Percentiles rank a stretch among this genome's conserved stretches.
phyloP scores from a whole-genome alignment of 345 rosid species.

The Isatis tinctoria region DNA sequence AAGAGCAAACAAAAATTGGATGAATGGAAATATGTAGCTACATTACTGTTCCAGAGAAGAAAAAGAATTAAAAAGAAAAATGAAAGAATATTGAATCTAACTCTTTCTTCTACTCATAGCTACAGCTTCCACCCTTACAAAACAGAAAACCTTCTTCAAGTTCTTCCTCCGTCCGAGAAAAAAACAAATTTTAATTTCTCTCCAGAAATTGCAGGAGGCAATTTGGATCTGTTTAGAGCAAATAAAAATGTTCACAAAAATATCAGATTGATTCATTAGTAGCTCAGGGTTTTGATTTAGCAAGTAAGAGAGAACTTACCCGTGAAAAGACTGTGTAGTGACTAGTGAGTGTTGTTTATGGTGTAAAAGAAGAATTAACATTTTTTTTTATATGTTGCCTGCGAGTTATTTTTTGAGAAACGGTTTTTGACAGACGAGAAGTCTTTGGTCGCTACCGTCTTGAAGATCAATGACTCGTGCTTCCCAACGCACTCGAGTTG shows the following conservation, averaged over 20 bases:
- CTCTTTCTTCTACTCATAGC: slow-evolving; percentile 27
- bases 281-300: neutral
- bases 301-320: slow-evolving; percentile 13
- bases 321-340: slow-evolving; percentile 16
- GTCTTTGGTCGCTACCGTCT: slow-evolving; percentile 91
- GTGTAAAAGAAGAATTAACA: neutral
- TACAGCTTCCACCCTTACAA: slow-evolving; percentile 32
- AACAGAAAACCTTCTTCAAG: neutral
- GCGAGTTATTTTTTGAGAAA: slow-evolving; percentile 63
- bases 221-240: slow-evolving; percentile 11
- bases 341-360: slow-evolving; percentile 27
- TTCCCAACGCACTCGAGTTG: slow-evolving; percentile 90
- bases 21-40: slow-evolving; percentile 24
- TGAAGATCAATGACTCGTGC: slow-evolving; percentile 94
- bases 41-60: slow-evolving; percentile 9
- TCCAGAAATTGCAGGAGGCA: slow-evolving; percentile 17
- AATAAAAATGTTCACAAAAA: neutral
- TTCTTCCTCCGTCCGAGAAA: neutral
- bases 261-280: neutral
- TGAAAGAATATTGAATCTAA: slow-evolving; percentile 31
- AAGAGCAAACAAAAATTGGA: slow-evolving; percentile 25
- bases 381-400: slow-evolving; percentile 1
- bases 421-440: slow-evolving; percentile 94
- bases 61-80: slow-evolving; percentile 1
- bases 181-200: slow-evolving; percentile 1